Evolutionary conservation across 2,329 filamentous ascomycete genomes (phyloP).

Genomic region (Penicillium sp.): DNA sequence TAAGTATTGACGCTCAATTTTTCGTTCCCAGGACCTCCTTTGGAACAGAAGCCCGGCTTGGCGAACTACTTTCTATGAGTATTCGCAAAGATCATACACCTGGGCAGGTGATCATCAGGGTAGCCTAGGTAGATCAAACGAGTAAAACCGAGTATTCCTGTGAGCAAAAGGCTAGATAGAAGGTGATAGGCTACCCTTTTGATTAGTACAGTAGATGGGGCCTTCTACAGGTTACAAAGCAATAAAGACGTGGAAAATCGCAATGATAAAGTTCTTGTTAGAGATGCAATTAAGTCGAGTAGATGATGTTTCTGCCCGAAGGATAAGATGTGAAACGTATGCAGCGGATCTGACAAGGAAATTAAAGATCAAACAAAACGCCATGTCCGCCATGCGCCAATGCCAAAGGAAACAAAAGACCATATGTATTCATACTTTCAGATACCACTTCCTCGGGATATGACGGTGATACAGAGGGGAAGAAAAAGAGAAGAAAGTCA

Average conservation of each 20-base stretch:
- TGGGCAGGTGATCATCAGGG: no score
- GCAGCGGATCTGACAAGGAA: constrained; percentile 6
- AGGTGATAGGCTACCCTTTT: no score
- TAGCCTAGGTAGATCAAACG: no score
- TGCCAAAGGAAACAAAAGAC: constrained; percentile 17
- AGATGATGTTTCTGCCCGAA: not conserved
- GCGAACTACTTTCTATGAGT: no score
- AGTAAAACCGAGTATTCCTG: no score
- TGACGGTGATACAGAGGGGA: not conserved
- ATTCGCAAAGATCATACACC: no score
- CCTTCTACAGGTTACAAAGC: no score
- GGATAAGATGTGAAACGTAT: constrained; percentile 1
- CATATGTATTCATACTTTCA: constrained; percentile 18
- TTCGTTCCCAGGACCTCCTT: no score
- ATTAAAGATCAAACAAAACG: constrained; percentile 9
- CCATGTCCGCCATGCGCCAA: constrained; percentile 20
- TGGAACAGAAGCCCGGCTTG: no score
- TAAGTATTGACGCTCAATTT: no score
- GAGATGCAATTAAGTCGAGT: constrained; percentile 1
- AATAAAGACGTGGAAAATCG: not conserved
- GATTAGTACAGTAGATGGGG: no score
- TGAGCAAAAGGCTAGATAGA: no score
- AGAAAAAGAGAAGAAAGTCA: not conserved
- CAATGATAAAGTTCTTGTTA: not conserved
- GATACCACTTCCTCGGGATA: constrained; percentile 3